phyloP scores from a whole-genome alignment of 1,284 basidiomycete species.

The Ceratobasidium sp. region DNA sequence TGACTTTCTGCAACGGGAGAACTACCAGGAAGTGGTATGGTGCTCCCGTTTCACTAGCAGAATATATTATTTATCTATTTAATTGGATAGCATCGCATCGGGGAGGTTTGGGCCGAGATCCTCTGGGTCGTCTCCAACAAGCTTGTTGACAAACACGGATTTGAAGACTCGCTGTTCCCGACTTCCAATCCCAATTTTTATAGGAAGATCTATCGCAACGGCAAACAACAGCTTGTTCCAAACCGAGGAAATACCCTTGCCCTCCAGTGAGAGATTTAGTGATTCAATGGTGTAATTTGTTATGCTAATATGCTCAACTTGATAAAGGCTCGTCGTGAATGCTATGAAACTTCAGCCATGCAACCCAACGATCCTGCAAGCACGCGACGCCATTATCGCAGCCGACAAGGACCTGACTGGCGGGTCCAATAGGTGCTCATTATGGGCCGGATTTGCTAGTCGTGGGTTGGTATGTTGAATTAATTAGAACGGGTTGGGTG shows the following conservation, averaged over 20 bases:
- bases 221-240: slow-evolving; percentile 53
- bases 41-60: neutral
- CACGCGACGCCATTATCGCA: slow-evolving; percentile 90
- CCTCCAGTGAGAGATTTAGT: slow-evolving; percentile 49
- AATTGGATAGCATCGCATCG: slow-evolving; percentile 52
- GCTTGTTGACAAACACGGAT: slow-evolving; percentile 55
- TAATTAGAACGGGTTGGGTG: no score
- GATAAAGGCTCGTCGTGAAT: slow-evolving; percentile 56
- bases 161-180: slow-evolving; percentile 56
- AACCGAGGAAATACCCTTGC: slow-evolving; percentile 61
- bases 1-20: slow-evolving; percentile 59
- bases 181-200: slow-evolving; percentile 50
- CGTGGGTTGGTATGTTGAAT: slow-evolving; percentile 65
- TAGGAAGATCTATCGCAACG: slow-evolving; percentile 45
- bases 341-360: slow-evolving; percentile 64
- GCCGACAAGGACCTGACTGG: slow-evolving; percentile 89
- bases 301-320: neutral
- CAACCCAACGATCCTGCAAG: slow-evolving; percentile 88
- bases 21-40: slow-evolving; percentile 49
- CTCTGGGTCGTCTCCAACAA: slow-evolving; percentile 55
- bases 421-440: slow-evolving; percentile 89
- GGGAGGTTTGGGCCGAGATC: slow-evolving; percentile 62
- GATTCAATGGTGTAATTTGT: neutral
- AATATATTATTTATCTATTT: slow-evolving; percentile 3
- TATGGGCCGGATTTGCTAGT: slow-evolving; percentile 87